Percentiles rank a stretch among this genome's conserved stretches.
Conservation (phyloP, 2,329 filamentous ascomycete genomes). For the Alternaria alternata region DNA sequence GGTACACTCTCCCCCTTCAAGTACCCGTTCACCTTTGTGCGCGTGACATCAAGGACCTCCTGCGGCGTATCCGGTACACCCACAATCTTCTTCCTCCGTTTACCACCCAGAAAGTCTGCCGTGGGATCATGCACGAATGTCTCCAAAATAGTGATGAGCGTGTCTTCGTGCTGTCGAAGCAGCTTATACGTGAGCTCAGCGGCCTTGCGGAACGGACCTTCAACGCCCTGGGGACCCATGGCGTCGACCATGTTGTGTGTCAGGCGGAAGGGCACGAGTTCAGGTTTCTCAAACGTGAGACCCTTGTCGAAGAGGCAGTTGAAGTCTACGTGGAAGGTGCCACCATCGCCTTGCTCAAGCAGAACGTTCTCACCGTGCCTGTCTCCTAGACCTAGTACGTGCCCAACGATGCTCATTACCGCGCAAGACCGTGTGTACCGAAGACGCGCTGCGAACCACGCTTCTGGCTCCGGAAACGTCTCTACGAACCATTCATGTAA, state of each 20-base stretch:
- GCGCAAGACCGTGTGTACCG: slow-evolving; percentile 92
- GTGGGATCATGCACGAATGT: slow-evolving; percentile 98
- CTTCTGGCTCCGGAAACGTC: slow-evolving; percentile 89
- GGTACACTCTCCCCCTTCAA: slow-evolving; percentile 89
- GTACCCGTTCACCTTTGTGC: slow-evolving; percentile 84
- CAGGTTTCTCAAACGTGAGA: slow-evolving; percentile 91
- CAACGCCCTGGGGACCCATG: slow-evolving; percentile 93
- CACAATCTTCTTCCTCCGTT: slow-evolving; percentile 62
- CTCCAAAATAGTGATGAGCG: slow-evolving; percentile 95
- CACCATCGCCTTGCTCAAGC: slow-evolving; percentile 91
- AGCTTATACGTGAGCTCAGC: slow-evolving; percentile 88
- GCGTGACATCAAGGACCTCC: slow-evolving; percentile 88
- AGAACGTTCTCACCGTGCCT: slow-evolving; percentile 97
- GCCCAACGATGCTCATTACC: slow-evolving; percentile 99
- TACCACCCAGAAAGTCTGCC: slow-evolving; percentile 83
- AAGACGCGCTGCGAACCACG: slow-evolving; percentile 89
- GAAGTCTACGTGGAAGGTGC: slow-evolving; percentile 97
- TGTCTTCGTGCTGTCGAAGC: slow-evolving; percentile 90
- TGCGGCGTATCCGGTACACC: slow-evolving; percentile 72
- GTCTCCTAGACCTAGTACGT: slow-evolving; percentile 90
- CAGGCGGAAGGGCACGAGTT: slow-evolving; percentile 92
- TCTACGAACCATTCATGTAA: slow-evolving; percentile 96
- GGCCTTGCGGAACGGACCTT: slow-evolving; percentile 87
- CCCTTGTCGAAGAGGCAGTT: slow-evolving; percentile 99
- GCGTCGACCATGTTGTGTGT: slow-evolving; percentile 99